These are phyloP conservation scores for Circinella umbellata DNA, from an alignment of 371 early-diverging fungal genomes.

Conservation along the genomic window DNA sequence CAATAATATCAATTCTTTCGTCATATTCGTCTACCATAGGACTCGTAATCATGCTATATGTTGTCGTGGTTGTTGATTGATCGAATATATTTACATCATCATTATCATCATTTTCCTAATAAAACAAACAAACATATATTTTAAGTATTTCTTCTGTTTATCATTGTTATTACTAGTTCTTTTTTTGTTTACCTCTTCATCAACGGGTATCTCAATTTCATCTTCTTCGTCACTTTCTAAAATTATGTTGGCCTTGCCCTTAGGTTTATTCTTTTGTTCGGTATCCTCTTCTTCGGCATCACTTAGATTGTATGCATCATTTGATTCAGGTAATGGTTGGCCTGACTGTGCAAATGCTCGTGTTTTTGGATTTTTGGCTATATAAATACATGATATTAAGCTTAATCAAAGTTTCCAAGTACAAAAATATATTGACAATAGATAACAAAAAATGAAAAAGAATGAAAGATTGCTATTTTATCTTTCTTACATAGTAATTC, in stretches of 20 bases:
- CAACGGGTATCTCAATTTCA: conserved; percentile 14
- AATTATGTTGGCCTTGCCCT: not conserved
- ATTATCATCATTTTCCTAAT: not conserved
- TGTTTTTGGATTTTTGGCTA: conserved; percentile 46
- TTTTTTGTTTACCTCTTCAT: conserved; percentile 1
- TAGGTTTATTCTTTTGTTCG: conserved; percentile 10
- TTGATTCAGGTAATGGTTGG: conserved; percentile 30
- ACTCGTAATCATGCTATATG: not conserved
- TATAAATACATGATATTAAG: no score
- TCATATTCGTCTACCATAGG: not conserved
- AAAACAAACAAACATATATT: not conserved
- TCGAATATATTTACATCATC: not conserved
- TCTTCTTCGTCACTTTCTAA: conserved; percentile 20
- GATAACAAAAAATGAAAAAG: not conserved
- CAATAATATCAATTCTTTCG: not conserved
- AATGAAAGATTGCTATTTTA: not conserved
- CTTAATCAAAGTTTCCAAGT: not conserved
- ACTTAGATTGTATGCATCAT: conserved; percentile 23
- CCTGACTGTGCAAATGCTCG: conserved; percentile 55
- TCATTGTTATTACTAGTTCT: not conserved
- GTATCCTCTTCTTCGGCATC: conserved; percentile 28
- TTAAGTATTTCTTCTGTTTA: not conserved
- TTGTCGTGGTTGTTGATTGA: not conserved
- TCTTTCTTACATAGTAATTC: conserved; percentile 29
- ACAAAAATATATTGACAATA: not conserved